Evolutionary conservation across 148 eudicot genomes (phyloP), one percentile per base, ranked within the genome.

Genomic region (Nepenthes gracilis): DNA sequence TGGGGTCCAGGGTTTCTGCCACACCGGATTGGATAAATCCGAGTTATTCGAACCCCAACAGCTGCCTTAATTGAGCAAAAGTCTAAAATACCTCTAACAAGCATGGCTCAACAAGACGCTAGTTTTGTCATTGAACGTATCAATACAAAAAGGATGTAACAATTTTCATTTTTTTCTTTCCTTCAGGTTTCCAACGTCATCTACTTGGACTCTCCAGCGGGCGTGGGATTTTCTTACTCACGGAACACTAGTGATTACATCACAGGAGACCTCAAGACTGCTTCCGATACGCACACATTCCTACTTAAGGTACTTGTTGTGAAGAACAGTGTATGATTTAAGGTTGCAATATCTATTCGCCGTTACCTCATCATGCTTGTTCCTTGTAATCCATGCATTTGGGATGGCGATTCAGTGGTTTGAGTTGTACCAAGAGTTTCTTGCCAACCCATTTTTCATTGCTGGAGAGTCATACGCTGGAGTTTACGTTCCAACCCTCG

Each of bases 381-480:
- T 23, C 37, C 13, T 52, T 65, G 33, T 33, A 6, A n/a, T 4
- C 35, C 15, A 40, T 63, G 2, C 33, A 38, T 7, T 35, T 68
- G 43, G 40, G 68, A 40, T 66, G 64, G 50, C 69, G 15, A 53
- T 33, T 48, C 73, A 93, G 99, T 93, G 99, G 99, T 89, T 93
- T 47, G 80, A 70, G 55, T 64, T 93, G 58, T 89, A 86, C 67
- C 78, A 83, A 3, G 92, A 89, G 70, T 93, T 70, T 74, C 81
- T 73, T 35, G 61, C 74, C 12, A 93, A 93, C 71, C 81, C 96
- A 12, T 93, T 93, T 77, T 89, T 74, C 68, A 84, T 93, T 54
- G 36, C 83, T 47, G 99, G 99, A 15, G 99, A 93, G 64, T 93
- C 99, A 34, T 93, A 89, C 74, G 99, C 99, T 68, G 99, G 99